phyloP scores from a whole-genome alignment of 176 grass and related monocot genomes.

The Eleusine indica region DNA sequence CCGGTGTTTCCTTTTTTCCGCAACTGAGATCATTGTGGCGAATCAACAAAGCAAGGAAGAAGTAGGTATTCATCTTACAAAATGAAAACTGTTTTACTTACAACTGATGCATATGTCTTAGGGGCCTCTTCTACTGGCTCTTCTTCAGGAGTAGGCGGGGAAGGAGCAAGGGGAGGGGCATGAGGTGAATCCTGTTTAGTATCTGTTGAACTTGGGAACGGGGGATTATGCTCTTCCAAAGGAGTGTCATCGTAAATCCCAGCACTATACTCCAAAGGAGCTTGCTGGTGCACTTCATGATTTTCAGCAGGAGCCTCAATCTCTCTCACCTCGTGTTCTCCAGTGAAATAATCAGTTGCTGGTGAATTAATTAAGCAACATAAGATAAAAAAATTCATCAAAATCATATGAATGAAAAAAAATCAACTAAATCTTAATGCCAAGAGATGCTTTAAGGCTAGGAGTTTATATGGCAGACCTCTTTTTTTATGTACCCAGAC shows the following conservation, averaged over 20 bases:
- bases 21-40: conserved; percentile 46
- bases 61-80: conserved; percentile 11
- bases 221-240: conserved; percentile 43
- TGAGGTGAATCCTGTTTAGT: conserved; percentile 48
- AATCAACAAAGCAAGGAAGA: conserved; percentile 17
- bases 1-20: conserved; percentile 49
- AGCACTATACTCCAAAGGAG: conserved; percentile 42
- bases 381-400: background rate
- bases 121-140: conserved; percentile 46
- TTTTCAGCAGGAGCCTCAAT: conserved; percentile 45
- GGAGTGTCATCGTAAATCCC: conserved; percentile 31
- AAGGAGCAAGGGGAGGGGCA: conserved; percentile 21
- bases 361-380: conserved; percentile 38
- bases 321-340: conserved; percentile 43
- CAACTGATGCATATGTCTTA: conserved; percentile 80
- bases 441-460: conserved; percentile 12
- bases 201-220: conserved; percentile 28
- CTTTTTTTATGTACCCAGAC: background rate
- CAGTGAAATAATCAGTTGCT: conserved; percentile 54
- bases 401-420: background rate
- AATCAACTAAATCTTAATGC: background rate
- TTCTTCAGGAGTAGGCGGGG: conserved; percentile 26
- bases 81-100: conserved; percentile 24
- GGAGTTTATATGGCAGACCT: background rate
- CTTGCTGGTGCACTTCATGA: conserved; percentile 54